Conservation (phyloP, 192 early-diverging fungal genomes). For the Anaeromyces robustus region DNA sequence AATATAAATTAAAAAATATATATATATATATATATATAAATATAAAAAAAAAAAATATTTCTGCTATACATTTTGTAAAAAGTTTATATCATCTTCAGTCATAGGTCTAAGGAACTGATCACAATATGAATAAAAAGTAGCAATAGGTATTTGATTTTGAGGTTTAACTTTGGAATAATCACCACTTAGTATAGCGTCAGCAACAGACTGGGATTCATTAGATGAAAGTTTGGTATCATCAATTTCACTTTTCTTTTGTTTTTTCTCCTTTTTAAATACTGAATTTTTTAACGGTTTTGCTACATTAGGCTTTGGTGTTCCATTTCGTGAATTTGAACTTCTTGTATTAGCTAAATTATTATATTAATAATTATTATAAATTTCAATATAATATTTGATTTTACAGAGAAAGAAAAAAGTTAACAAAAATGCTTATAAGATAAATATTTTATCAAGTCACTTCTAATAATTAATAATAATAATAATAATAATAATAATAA, state of each 20-base stretch:
- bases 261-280: background rate
- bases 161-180: constrained; percentile 51
- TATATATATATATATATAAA: background rate
- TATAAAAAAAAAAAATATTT: background rate
- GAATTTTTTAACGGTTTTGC: background rate
- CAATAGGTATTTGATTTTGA: constrained; percentile 65
- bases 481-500: too few species aligned
- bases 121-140: constrained; percentile 59
- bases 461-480: too few species aligned
- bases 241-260: background rate
- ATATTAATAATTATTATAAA: too few species aligned
- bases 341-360: background rate
- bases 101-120: constrained; percentile 75
- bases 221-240: background rate
- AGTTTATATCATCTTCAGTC: constrained; percentile 59
- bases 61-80: constrained; percentile 47
- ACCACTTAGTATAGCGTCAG: background rate
- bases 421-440: too few species aligned
- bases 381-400: too few species aligned
- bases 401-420: too few species aligned
- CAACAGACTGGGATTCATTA: background rate
- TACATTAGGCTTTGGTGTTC: background rate
- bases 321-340: background rate
- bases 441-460: too few species aligned
- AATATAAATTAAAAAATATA: background rate